Base-by-base conservation (phyloP, 139 green algal genomes). In the Deuterostichococcus epilithicus region DNA sequence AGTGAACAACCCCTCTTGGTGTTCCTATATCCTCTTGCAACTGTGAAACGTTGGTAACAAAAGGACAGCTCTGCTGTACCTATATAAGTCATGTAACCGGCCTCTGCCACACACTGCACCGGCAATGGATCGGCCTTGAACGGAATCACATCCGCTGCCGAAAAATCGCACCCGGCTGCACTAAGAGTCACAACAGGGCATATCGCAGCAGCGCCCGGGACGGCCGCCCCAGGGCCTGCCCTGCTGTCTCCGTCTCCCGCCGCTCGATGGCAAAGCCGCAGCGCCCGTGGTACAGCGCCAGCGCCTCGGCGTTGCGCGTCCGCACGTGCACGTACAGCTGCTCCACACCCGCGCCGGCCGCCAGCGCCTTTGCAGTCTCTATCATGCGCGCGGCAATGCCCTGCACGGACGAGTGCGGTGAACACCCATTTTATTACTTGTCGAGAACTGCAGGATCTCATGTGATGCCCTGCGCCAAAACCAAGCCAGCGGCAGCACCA, bases 281-380 rank as follows among this genome's bases (percentile, higher is more conserved):
- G 22, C 78, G 70, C 18, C 60, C 66, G 39, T 39, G 52, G 65
- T 95, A 95, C 36, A 95, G 79, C n/a, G 60, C 37, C 22, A 79
- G 38, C 1, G 90, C 90, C 18, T 88, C 74, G 3, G 37, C 26
- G 52, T 95, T 95, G 80, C 87, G 80, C 0, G 81, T 74, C 23
- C 88, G 82, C 36, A 94, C 90, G 59, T 95, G 90, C 20, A 94
- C 90, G 63, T 95, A 94, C 70, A 92, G 39, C 22, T 86, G 77
- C 36, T 60, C 15, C 6, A 87, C 76, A 30, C 87, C 86, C 15
- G 70, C n/a, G 28, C 34, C 22, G 68, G 37, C 25, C 26, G 74
- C 72, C 32, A 60, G 39, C 3, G 25, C 35, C 71, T 72, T 47
- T 28, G 67, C 78, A 20, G 45, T 35, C 36, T 78, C 5, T 18